Base-by-base conservation (phyloP, 192 early-diverging fungal genomes). In the Backusella psychrophila region DNA sequence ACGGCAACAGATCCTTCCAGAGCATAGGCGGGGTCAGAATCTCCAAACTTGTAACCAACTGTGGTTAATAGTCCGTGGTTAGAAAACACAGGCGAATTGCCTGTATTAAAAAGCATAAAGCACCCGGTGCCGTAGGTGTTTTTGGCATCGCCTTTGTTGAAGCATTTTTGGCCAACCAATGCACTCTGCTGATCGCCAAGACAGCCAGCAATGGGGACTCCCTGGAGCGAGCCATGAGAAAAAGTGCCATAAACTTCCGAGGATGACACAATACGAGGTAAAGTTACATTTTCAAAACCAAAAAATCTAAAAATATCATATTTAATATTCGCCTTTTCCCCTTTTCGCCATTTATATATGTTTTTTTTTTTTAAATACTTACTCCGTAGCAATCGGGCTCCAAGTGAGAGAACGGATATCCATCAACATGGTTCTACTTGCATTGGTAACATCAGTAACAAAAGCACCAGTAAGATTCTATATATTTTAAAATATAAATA, bases 101-200 rank as follows among this genome's bases (percentile, higher is more conserved):
- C 96, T 21, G 95, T 96, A 87, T 98, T 96, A 87, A 93, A 96
- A 72, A 98, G 84, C 94, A 96, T 95, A 82, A 98, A 98, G 83
- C 95, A 96, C 29, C 95, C 96, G 36, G 96, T 98, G 38, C 96
- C 96, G 84, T 97, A 97, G 7, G 96, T 98, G 86, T 96, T 98
- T 87, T 98, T 98, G 72, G 92, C 91, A 80, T 94, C 91, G 8
- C 96, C 96, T 3, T 89, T 84, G 49, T 89, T 79, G 77, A 95
- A 94, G 82, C 96, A 98, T 69, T 90, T 89, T 82, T 98, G 96
- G 23, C 96, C 96, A 33, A 98, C 95, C 59, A 96, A 87, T 19
- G 96, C 96, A 6, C 95, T 93, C 83, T 98, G 96, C 81, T 98
- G 96, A 82, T 98, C 96, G 53, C 96, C 96, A 31, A 98, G 80